phyloP scores from a whole-genome alignment of 2,329 filamentous ascomycete genomes.

The Knufia petricola region DNA sequence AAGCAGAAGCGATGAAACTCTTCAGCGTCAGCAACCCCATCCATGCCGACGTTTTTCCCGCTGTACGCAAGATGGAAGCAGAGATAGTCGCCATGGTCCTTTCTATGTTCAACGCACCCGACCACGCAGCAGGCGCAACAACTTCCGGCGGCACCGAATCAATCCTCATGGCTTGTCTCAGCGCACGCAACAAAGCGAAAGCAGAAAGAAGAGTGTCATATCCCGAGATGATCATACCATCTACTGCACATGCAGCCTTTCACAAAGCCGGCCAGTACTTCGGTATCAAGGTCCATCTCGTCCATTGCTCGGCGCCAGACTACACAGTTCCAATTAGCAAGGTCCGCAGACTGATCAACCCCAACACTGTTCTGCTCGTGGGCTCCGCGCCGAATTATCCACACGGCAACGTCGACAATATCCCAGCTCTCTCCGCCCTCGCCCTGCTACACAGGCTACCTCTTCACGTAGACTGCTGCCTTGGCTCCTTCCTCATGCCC shows the following conservation, averaged over 20 bases:
- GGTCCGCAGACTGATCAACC: conserved; percentile 78
- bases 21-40: conserved; percentile 96
- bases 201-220: conserved; percentile 77
- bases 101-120: conserved; percentile 77
- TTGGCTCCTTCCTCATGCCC: conserved; percentile 89
- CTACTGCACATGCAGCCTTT: conserved; percentile 93
- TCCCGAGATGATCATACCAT: conserved; percentile 94
- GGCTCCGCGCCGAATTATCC: conserved; percentile 96
- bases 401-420: conserved; percentile 96
- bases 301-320: conserved; percentile 71
- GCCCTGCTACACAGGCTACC: conserved; percentile 71
- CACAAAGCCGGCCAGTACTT: conserved; percentile 93
- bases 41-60: conserved; percentile 95
- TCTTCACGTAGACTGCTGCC: conserved; percentile 93
- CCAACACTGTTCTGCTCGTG: conserved; percentile 87
- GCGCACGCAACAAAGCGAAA: conserved; percentile 80
- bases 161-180: conserved; percentile 89
- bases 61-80: conserved; percentile 97
- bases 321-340: conserved; percentile 75
- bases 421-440: conserved; percentile 70
- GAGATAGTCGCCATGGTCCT: conserved; percentile 93
- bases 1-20: conserved; percentile 85
- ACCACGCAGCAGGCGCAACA: conserved; percentile 75
- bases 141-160: conserved; percentile 93
- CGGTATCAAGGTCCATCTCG: conserved; percentile 86